phyloP scores from a whole-genome alignment of 352 stramenopile species.

The Thalassiosira livingstoniorum region DNA sequence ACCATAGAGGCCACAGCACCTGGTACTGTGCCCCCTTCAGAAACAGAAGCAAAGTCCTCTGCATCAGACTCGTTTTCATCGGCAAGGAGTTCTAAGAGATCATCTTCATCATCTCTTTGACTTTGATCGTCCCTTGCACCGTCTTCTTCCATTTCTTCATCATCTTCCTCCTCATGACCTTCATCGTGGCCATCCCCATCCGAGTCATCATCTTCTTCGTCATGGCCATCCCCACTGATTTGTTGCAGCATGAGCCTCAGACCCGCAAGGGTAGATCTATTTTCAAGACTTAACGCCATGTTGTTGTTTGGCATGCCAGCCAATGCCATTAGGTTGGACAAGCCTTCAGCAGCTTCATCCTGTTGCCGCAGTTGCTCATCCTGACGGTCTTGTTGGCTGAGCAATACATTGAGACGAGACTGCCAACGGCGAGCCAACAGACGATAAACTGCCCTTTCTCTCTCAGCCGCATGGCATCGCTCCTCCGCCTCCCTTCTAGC shows the following conservation, averaged over 20 bases:
- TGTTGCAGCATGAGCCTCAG: conserved; percentile 59
- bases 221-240: conserved; percentile 38
- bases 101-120: conserved; percentile 32
- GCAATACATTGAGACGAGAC: conserved; percentile 59
- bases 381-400: conserved; percentile 47
- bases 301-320: conserved; percentile 2
- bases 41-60: conserved; percentile 33
- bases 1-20: conserved; percentile 11
- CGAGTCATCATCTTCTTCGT: conserved; percentile 44
- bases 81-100: conserved; percentile 43
- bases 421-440: conserved; percentile 75
- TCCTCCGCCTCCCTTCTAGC: conserved; percentile 66
- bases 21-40: conserved; percentile 28
- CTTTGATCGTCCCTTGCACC: conserved; percentile 28
- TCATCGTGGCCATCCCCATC: conserved; percentile 40
- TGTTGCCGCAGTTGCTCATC: conserved; percentile 18
- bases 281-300: conserved; percentile 8
- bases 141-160: conserved; percentile 62
- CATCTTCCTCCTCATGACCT: conserved; percentile 28
- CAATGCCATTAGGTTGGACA: conserved; percentile 38
- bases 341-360: conserved; percentile 29
- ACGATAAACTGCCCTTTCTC: conserved; percentile 74
- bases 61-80: conserved; percentile 40
- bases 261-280: conserved; percentile 44
- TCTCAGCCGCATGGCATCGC: conserved; percentile 59